Evolutionary conservation across 345 rosid species (phyloP).

Genomic region (Boechera retrofracta): DNA sequence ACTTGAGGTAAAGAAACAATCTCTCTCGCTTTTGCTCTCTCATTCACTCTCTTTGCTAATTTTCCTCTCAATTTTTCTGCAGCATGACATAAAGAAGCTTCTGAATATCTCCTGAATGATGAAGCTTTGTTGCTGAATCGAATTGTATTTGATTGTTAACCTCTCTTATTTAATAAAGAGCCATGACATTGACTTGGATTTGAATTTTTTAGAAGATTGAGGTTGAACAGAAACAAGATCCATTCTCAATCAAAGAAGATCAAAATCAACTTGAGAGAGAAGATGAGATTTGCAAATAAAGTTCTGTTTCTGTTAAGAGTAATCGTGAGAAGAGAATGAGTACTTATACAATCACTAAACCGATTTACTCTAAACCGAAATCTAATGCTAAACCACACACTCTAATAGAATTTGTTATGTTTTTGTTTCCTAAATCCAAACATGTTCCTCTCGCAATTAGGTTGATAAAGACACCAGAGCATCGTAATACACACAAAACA

Average conservation of each 20-base stretch:
- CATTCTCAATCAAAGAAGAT: too few species aligned
- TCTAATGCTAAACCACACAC: too few species aligned
- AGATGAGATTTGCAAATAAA: too few species aligned
- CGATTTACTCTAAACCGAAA: too few species aligned
- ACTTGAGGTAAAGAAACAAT: conserved; percentile 60
- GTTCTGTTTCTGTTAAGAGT: too few species aligned
- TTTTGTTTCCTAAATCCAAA: neutral
- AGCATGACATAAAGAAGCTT: conserved; percentile 67
- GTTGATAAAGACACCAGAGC: neutral
- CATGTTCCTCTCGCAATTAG: neutral
- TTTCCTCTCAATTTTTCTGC: conserved; percentile 36
- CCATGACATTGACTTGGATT: neutral
- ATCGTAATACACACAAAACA: conserved; percentile 4
- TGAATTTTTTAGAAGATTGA: too few species aligned
- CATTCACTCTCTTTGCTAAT: neutral
- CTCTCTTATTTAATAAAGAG: conserved; percentile 24
- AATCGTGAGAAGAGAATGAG: too few species aligned
- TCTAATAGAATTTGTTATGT: neutral
- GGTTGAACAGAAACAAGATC: too few species aligned
- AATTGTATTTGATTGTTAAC: conserved; percentile 19
- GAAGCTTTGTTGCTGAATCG: neutral
- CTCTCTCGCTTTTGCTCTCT: neutral
- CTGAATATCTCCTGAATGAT: conserved; percentile 43
- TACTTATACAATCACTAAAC: too few species aligned
- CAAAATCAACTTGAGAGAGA: too few species aligned